A percentile compares a stretch with the other conserved stretches of the same genome.
Evolutionary conservation across 2,329 filamentous ascomycete species (phyloP).

Genomic region (Sarocladium oryzae): DNA sequence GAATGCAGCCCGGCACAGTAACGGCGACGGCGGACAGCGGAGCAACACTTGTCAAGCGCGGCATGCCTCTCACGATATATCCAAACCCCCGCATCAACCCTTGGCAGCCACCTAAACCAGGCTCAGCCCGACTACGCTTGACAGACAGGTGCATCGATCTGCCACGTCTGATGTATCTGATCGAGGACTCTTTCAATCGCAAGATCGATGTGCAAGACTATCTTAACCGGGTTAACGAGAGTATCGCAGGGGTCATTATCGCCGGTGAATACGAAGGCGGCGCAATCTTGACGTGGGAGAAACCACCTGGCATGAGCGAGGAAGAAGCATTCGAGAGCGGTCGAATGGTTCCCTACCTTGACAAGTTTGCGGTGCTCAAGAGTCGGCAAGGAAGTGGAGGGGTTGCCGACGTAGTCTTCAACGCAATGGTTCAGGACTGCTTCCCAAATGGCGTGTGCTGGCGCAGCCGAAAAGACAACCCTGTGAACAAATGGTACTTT

Average conservation of each 20-base stretch:
- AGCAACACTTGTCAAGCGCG: constrained; percentile 83
- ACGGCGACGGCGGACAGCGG: constrained; percentile 23
- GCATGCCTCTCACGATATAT: constrained; percentile 81
- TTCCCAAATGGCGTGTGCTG: constrained; percentile 88
- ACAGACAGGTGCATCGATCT: constrained; percentile 80
- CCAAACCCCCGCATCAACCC: constrained; percentile 63
- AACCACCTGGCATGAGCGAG: constrained; percentile 53
- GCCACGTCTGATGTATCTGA: constrained; percentile 73
- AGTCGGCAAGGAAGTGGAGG: constrained; percentile 84
- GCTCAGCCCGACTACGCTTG: constrained; percentile 57
- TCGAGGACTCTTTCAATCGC: constrained; percentile 87
- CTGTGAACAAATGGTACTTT: constrained; percentile 99
- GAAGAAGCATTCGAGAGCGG: constrained; percentile 47
- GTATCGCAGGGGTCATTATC: constrained; percentile 85
- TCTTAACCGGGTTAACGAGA: constrained; percentile 69
- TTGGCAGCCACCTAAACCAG: constrained; percentile 62
- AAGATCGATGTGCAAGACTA: constrained; percentile 81
- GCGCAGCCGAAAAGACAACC: constrained; percentile 84
- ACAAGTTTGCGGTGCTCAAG: constrained; percentile 93
- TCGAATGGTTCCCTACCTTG: constrained; percentile 82
- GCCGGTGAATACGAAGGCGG: constrained; percentile 96
- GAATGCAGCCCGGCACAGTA: constrained; percentile 36
- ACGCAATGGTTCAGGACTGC: constrained; percentile 84
- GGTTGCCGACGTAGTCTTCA: constrained; percentile 94
- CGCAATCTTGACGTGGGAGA: constrained; percentile 92